Evolutionary conservation across 208 protist species (phyloP).

Genomic region (Tetramitus jugosus): DNA sequence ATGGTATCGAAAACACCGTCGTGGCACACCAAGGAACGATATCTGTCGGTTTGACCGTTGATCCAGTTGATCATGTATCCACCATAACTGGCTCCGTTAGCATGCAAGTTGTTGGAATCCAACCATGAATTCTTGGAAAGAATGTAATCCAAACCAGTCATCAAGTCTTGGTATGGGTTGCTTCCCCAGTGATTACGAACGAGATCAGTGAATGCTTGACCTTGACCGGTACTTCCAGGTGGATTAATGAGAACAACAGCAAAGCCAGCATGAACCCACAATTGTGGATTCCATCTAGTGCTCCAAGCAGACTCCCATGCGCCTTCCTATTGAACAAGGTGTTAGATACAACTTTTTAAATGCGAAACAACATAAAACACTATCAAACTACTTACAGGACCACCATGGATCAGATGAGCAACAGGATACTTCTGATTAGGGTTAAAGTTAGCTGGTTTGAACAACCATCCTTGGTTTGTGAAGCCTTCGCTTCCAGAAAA

Average conservation of each 20-base stretch:
- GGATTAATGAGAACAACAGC: slow-evolving; percentile 33
- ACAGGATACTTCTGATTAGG: slow-evolving; percentile 26
- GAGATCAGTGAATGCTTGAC: slow-evolving; percentile 30
- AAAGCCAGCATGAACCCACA: slow-evolving; percentile 25
- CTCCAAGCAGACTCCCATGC: slow-evolving; percentile 27
- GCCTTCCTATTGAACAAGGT: no score
- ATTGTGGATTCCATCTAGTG: slow-evolving; percentile 32
- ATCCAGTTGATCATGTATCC: slow-evolving; percentile 39
- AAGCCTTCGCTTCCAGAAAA: slow-evolving; percentile 23
- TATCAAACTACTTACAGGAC: no score
- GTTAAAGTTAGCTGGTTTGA: slow-evolving; percentile 31
- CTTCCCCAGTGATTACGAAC: slow-evolving; percentile 31
- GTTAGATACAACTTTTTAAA: not conserved
- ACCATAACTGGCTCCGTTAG: slow-evolving; percentile 31
- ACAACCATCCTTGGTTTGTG: slow-evolving; percentile 28
- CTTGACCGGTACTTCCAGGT: slow-evolving; percentile 30
- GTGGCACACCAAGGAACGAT: slow-evolving; percentile 35
- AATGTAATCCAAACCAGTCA: slow-evolving; percentile 13
- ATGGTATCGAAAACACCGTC: slow-evolving; percentile 32
- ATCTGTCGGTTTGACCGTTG: slow-evolving; percentile 31
- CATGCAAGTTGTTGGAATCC: slow-evolving; percentile 22
- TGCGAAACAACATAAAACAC: not conserved
- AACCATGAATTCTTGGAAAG: slow-evolving; percentile 9
- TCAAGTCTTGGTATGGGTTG: slow-evolving; percentile 33
- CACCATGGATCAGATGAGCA: slow-evolving; percentile 33